phyloP scores from a whole-genome alignment of 768 basidiomycete species.

The Suillus plorans region DNA sequence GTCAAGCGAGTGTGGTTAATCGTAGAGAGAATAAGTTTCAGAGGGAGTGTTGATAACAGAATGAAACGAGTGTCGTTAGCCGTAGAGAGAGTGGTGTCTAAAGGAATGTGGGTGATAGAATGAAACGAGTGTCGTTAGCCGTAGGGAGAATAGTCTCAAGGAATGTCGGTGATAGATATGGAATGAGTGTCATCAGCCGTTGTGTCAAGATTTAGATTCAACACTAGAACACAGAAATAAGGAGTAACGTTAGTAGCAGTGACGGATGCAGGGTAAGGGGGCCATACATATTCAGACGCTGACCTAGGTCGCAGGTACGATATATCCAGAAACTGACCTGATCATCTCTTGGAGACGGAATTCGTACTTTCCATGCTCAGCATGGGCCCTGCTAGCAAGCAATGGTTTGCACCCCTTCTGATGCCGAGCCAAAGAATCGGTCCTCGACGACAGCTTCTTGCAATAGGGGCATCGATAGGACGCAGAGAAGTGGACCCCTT shows the following conservation, averaged over 20 bases:
- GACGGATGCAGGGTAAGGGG: not conserved
- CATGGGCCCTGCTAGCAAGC: not conserved
- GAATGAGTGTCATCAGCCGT: not conserved
- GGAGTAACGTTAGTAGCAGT: not conserved
- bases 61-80: not conserved
- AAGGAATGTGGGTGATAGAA: not conserved
- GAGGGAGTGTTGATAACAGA: not conserved
- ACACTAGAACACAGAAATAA: not conserved
- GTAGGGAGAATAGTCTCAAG: no score
- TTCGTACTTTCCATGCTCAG: not conserved
- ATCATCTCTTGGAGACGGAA: no score
- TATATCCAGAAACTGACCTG: not conserved
- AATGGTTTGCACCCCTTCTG: not conserved
- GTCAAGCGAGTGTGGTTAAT: no score
- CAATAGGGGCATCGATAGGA: not conserved
- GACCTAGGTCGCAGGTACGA: not conserved
- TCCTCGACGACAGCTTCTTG: not conserved
- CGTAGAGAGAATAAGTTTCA: no score
- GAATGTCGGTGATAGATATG: no score
- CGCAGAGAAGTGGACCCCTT: not conserved
- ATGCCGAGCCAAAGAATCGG: not conserved
- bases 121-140: no score
- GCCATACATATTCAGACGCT: not conserved
- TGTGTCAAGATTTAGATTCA: not conserved
- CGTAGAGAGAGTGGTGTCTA: no score